phyloP scores from a whole-genome alignment of 108 stramenopile species.

The Craspedostauros australis region DNA sequence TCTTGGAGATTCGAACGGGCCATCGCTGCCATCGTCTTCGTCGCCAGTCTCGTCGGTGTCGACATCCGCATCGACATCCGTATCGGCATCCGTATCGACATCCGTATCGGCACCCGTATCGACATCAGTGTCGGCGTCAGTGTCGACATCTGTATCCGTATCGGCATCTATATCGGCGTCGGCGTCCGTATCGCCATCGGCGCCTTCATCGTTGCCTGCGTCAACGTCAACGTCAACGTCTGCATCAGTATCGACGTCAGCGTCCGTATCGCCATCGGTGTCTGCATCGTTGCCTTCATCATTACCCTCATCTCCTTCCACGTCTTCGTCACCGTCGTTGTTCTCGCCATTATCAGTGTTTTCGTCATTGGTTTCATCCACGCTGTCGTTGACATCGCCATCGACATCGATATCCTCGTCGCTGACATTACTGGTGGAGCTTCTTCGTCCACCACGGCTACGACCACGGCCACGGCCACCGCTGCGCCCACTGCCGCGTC shows the following conservation, averaged over 20 bases:
- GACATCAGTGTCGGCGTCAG: too few species aligned
- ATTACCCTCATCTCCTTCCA: neutral
- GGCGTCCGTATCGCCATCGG: neutral
- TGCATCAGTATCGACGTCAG: neutral
- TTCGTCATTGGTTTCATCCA: neutral
- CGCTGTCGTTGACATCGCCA: neutral
- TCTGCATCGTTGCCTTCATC: neutral
- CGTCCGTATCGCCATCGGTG: neutral
- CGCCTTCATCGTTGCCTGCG: slow-evolving; percentile 1
- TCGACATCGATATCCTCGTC: slow-evolving; percentile 3
- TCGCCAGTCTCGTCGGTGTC: too few species aligned
- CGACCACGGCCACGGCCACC: too few species aligned
- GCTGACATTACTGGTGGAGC: slow-evolving; percentile 16
- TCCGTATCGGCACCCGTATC: too few species aligned
- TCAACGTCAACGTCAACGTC: slow-evolving; percentile 1
- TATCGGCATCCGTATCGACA: too few species aligned
- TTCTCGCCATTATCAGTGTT: neutral
- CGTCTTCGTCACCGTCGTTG: neutral
- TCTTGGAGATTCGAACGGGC: too few species aligned
- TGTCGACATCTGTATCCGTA: slow-evolving; percentile 9
- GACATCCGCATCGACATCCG: too few species aligned
- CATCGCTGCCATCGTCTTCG: too few species aligned
- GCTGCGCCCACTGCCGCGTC: too few species aligned
- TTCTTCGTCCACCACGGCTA: slow-evolving; percentile 28
- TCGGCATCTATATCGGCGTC: slow-evolving; percentile 6